Evolutionary conservation across 129 eudicot species (phyloP).

Genomic region (Saussurea involucrata): DNA sequence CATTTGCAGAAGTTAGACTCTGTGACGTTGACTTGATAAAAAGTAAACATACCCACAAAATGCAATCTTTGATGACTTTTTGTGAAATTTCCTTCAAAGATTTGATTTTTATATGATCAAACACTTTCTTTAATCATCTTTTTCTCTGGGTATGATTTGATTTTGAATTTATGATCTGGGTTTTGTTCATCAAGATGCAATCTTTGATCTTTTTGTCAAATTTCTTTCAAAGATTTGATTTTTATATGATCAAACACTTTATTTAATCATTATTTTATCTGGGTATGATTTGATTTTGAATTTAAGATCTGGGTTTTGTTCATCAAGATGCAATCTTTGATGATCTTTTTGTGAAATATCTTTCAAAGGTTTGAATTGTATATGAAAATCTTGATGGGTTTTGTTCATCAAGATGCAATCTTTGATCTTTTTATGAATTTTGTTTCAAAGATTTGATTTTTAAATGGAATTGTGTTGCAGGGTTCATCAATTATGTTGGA

Average conservation of each 20-base stretch:
- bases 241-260: too few species aligned
- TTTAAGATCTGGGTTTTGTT: too few species aligned
- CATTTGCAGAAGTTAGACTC: neutral
- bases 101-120: conserved; percentile 7
- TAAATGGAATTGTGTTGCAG: neutral
- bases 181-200: conserved; percentile 7
- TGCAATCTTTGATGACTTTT: too few species aligned
- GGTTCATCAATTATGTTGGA: conserved; percentile 38
- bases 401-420: too few species aligned
- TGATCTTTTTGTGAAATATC: too few species aligned
- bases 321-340: too few species aligned
- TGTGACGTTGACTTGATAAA: conserved; percentile 18
- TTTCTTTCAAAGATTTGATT: too few species aligned
- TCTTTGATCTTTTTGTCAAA: conserved; percentile 2
- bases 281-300: neutral
- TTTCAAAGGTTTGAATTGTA: too few species aligned
- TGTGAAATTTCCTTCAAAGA: too few species aligned
- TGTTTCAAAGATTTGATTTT: neutral
- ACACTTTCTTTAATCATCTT: neutral
- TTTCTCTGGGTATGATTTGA: conserved; percentile 1
- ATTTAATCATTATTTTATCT: neutral
- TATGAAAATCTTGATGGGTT: too few species aligned
- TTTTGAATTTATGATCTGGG: conserved; percentile 2
- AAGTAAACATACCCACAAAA: conserved; percentile 4
- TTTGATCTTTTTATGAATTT: too few species aligned